Percentiles rank a stretch among this genome's conserved stretches.
Evolutionary conservation across 352 stramenopile species (phyloP).

Genomic region (Phytopythium boreale): DNA sequence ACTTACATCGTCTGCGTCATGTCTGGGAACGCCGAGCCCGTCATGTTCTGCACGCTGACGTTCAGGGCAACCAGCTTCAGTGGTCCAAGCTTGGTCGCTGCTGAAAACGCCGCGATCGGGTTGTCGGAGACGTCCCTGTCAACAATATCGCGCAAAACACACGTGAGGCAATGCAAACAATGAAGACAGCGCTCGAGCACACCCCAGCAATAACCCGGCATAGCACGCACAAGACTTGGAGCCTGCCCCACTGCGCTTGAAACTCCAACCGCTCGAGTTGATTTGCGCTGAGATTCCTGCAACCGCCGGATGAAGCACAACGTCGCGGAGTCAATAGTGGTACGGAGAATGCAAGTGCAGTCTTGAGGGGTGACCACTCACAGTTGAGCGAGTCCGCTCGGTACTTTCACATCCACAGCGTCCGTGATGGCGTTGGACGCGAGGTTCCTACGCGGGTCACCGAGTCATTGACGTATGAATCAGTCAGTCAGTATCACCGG

Average conservation of each 20-base stretch:
- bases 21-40: constrained; percentile 12
- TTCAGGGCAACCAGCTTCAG: constrained; percentile 19
- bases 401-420: not conserved
- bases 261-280: constrained; percentile 1
- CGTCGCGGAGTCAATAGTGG: not conserved
- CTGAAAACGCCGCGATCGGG: constrained; percentile 20
- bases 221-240: constrained; percentile 2
- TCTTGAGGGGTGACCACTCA: not conserved
- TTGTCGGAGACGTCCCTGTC: constrained; percentile 27
- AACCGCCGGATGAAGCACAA: not conserved
- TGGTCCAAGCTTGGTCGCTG: constrained; percentile 16
- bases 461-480: not conserved
- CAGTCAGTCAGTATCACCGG: not conserved
- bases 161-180: not conserved
- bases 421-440: not conserved
- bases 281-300: constrained; percentile 5
- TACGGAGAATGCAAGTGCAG: no score
- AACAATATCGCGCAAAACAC: not conserved
- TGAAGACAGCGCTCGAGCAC: not conserved
- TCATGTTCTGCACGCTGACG: constrained; percentile 14
- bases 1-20: constrained; percentile 8
- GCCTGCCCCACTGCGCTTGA: constrained; percentile 4
- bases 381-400: not conserved
- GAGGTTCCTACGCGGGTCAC: not conserved
- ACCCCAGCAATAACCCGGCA: no score